Evolutionary conservation across 371 early-diverging fungal species (phyloP).

Genomic region (Coemansia sp.): DNA sequence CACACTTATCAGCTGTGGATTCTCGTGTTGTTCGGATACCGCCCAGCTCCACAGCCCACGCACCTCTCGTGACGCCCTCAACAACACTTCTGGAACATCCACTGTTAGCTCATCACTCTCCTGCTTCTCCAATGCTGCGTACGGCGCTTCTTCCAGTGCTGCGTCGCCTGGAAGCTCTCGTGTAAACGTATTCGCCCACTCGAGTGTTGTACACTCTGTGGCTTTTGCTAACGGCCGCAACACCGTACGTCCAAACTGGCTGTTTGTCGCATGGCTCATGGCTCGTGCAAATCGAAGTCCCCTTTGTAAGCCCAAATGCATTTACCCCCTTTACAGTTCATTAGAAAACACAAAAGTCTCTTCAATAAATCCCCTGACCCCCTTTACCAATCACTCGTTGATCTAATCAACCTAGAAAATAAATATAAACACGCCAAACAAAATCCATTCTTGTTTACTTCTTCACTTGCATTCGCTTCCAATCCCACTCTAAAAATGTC

Average conservation of each 20-base stretch:
- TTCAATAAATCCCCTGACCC: too few relatives aligned
- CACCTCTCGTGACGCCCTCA: conserved; percentile 25
- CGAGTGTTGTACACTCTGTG: neutral
- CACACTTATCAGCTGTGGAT: conserved; percentile 23
- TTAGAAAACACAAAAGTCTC: too few relatives aligned
- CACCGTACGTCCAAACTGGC: neutral
- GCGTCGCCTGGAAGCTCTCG: conserved; percentile 34
- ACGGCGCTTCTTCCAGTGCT: conserved; percentile 9
- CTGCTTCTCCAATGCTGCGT: neutral
- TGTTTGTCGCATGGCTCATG: neutral
- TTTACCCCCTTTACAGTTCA: neutral
- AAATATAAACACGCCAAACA: neutral
- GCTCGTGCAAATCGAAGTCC: too few relatives aligned
- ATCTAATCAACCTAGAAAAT: neutral
- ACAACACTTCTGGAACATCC: neutral
- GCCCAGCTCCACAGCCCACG: conserved; percentile 44
- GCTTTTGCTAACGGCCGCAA: neutral
- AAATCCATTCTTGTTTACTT: neutral
- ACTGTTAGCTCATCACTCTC: neutral
- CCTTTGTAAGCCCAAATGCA: neutral
- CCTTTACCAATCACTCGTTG: too few relatives aligned
- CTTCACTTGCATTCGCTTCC: neutral
- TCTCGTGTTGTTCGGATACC: conserved; percentile 9
- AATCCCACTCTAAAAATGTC: neutral
- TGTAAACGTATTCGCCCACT: conserved; percentile 33